Percentiles rank a stretch among this genome's conserved stretches.
These are phyloP conservation scores for Nakataea oryzae DNA, from an alignment of 2,329 filamentous ascomycete species.

Conservation along the genomic window DNA sequence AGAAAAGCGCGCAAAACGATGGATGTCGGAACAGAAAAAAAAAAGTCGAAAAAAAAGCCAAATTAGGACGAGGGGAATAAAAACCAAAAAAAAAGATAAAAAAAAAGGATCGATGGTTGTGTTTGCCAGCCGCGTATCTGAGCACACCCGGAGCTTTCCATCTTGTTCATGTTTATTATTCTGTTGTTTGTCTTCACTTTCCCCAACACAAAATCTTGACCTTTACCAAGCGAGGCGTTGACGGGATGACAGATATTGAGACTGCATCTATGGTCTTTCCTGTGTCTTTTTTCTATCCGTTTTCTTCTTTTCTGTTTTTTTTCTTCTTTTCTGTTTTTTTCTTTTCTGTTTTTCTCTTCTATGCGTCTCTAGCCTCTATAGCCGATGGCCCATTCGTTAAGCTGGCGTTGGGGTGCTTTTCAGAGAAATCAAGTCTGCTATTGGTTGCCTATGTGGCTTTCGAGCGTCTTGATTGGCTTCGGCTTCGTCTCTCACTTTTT, in stretches of 20 bases:
- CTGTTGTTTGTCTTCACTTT: background rate
- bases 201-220: background rate
- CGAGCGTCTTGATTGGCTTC: background rate
- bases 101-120: background rate
- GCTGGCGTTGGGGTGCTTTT: background rate
- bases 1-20: background rate
- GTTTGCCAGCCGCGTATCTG: background rate
- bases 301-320: background rate
- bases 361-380: background rate
- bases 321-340: background rate
- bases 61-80: background rate
- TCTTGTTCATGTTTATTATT: background rate
- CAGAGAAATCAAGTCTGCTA: background rate
- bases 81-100: background rate
- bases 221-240: slow-evolving; percentile 5
- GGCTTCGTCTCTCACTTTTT: background rate
- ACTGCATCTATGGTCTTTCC: slow-evolving; percentile 3
- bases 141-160: background rate
- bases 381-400: background rate
- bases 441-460: background rate
- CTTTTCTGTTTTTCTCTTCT: background rate
- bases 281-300: background rate
- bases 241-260: slow-evolving; percentile 2
- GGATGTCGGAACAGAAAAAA: background rate
- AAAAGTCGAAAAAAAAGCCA: background rate